A percentile compares a stretch with the other conserved stretches of the same genome.
phyloP scores from a whole-genome alignment of 805 yeast species.

The Hyphopichia homilentoma region DNA sequence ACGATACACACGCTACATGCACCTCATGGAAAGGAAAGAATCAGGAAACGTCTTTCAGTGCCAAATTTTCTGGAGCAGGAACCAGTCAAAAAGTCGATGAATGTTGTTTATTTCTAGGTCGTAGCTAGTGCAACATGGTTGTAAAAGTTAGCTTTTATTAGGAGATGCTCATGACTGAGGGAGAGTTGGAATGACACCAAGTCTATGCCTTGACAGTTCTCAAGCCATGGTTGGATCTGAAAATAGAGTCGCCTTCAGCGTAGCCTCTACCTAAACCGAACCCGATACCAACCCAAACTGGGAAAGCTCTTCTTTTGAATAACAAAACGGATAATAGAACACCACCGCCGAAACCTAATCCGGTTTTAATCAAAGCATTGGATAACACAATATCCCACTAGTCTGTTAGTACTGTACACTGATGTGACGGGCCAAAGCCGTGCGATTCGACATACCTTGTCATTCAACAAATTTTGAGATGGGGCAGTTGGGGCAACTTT shows the following conservation, averaged over 20 bases:
- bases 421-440: background rate
- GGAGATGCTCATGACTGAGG: too few species aligned
- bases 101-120: too few species aligned
- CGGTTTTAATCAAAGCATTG: conserved; percentile 90
- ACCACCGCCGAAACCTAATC: conserved; percentile 95
- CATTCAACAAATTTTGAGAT: conserved; percentile 58
- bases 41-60: too few species aligned
- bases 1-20: too few species aligned
- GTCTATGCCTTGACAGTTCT: conserved; percentile 66
- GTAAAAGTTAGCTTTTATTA: too few species aligned
- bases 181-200: too few species aligned
- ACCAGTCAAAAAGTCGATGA: too few species aligned
- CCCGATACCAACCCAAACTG: conserved; percentile 96
- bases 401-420: conserved; percentile 10
- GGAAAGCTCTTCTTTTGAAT: conserved; percentile 93
- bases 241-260: conserved; percentile 96
- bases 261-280: conserved; percentile 98
- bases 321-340: conserved; percentile 85
- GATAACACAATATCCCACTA: conserved; percentile 95
- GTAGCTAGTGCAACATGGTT: too few species aligned
- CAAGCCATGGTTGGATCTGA: conserved; percentile 76
- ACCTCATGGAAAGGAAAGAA: too few species aligned
- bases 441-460: conserved; percentile 37
- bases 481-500: conserved; percentile 31
- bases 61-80: too few species aligned